Conservation (phyloP, 345 rosid species). For the Citrus sp. region DNA sequence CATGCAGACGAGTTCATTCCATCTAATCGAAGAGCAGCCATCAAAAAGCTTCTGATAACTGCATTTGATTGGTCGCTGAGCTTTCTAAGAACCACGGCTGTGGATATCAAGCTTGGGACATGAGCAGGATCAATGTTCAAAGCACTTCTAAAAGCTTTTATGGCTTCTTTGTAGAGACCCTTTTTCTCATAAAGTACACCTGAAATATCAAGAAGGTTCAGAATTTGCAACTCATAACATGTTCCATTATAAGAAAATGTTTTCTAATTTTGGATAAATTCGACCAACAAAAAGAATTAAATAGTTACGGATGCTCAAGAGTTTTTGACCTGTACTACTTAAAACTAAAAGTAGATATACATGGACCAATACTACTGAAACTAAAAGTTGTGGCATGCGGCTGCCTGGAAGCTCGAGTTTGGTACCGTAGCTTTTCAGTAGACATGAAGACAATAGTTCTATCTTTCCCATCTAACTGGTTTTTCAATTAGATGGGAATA, state of each 20-base stretch:
- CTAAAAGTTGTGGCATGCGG: background rate
- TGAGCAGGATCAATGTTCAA: constrained; percentile 59
- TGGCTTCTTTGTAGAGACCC: constrained; percentile 57
- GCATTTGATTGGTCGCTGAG: constrained; percentile 35
- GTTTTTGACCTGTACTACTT: background rate
- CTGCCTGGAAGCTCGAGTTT: background rate
- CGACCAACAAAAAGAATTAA: background rate
- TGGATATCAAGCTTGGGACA: constrained; percentile 64
- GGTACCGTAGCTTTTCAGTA: background rate
- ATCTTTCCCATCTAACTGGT: background rate
- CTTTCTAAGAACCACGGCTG: constrained; percentile 47
- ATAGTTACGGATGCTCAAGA: background rate
- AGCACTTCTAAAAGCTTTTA: constrained; percentile 46
- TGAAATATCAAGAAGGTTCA: constrained; percentile 13
- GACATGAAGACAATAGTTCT: background rate
- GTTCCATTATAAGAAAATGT: background rate
- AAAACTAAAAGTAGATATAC: background rate
- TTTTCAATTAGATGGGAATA: no score
- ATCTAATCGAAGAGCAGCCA: constrained; percentile 62
- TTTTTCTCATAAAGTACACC: constrained; percentile 53
- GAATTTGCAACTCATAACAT: background rate
- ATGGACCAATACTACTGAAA: background rate
- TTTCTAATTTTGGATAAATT: background rate
- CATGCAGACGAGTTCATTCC: constrained; percentile 64
- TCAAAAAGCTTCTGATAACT: constrained; percentile 55